These are phyloP conservation scores for Hypoxylon sp. DNA, from an alignment of 2,329 filamentous ascomycete species.

Conservation along the genomic window DNA sequence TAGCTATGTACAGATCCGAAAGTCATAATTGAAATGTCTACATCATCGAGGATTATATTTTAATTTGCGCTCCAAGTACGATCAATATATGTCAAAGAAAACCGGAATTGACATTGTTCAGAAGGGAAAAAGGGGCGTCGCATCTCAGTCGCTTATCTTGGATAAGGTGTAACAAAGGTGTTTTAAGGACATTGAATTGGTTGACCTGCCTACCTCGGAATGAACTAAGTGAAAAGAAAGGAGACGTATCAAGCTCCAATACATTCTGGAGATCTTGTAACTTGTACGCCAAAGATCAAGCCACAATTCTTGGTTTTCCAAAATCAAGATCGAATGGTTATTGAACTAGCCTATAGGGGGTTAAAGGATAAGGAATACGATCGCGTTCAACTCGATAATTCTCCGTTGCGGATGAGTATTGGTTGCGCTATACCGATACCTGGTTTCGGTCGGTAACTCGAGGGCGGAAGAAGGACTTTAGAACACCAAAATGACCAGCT, in stretches of 20 bases:
- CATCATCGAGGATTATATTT: not conserved
- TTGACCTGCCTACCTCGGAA: slow-evolving; percentile 5
- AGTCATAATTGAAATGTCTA: not conserved
- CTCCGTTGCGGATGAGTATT: slow-evolving; percentile 26
- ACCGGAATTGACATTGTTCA: not conserved
- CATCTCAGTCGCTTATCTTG: not conserved
- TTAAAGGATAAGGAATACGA: slow-evolving; percentile 13
- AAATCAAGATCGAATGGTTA: not conserved
- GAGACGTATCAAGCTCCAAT: slow-evolving; percentile 6
- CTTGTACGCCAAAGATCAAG: slow-evolving; percentile 16
- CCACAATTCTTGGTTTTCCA: slow-evolving; percentile 16
- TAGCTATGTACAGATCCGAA: slow-evolving; percentile 6
- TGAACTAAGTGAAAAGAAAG: slow-evolving; percentile 2
- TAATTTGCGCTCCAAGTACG: not conserved
- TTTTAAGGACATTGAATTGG: slow-evolving; percentile 8
- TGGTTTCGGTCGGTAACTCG: slow-evolving; percentile 19
- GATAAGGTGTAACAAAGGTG: slow-evolving; percentile 3
- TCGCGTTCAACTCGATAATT: slow-evolving; percentile 17
- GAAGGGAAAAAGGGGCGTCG: not conserved
- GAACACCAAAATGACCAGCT: slow-evolving; percentile 40
- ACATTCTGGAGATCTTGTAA: slow-evolving; percentile 5
- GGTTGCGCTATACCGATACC: slow-evolving; percentile 21
- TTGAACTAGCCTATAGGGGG: slow-evolving; percentile 7
- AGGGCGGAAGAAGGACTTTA: slow-evolving; percentile 20
- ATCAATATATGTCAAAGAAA: not conserved